Conservation (phyloP, 345 rosid species). For the Populus tremula region DNA sequence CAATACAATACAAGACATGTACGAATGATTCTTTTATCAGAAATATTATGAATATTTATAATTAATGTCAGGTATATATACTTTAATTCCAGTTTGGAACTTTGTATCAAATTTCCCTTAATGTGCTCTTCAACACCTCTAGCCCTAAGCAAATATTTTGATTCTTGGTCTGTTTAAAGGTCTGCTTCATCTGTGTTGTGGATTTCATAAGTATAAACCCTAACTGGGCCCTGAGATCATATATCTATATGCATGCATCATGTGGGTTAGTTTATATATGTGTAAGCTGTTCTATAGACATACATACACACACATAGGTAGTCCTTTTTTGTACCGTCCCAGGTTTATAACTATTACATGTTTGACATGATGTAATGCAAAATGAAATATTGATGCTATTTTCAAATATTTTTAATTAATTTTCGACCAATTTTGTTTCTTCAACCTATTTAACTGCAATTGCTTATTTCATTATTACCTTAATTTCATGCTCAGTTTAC, state of each 20-base stretch:
- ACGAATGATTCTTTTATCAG: conserved; percentile 8
- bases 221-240: not conserved
- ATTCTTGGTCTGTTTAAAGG: not conserved
- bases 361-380: too few relatives aligned
- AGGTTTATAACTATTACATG: too few relatives aligned
- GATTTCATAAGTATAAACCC: conserved; percentile 11
- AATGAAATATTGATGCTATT: too few relatives aligned
- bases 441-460: not conserved
- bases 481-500: not conserved
- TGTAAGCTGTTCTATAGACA: not conserved
- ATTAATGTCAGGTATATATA: not conserved
- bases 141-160: not conserved
- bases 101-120: not conserved
- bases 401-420: too few relatives aligned
- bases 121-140: not conserved
- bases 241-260: not conserved
- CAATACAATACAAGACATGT: conserved; percentile 4
- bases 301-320: too few relatives aligned
- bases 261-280: not conserved
- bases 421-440: too few relatives aligned
- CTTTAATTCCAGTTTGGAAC: not conserved
- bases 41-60: not conserved
- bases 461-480: too few relatives aligned
- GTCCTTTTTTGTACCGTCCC: too few relatives aligned
- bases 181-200: not conserved